Evolutionary conservation across 2,329 filamentous ascomycete genomes (phyloP).

Genomic region (Scortechinia acanthostroma): DNA sequence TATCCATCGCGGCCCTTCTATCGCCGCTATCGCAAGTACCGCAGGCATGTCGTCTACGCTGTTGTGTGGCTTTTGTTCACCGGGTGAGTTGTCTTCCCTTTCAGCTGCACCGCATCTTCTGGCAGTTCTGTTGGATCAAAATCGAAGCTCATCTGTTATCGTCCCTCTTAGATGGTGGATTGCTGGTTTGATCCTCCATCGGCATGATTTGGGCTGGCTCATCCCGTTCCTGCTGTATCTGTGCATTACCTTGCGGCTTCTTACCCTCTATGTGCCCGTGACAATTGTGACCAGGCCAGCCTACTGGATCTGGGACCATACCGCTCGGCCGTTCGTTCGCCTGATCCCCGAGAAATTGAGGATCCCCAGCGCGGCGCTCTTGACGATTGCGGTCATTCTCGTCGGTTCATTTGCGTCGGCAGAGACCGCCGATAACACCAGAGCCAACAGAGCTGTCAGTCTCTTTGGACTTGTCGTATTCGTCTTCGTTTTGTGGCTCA

Average conservation of each 20-base stretch:
- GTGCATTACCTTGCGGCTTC: constrained; percentile 49
- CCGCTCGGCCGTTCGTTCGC: constrained; percentile 35
- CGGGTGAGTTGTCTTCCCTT: constrained; percentile 1
- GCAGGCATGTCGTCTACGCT: background rate
- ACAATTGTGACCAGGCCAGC: constrained; percentile 46
- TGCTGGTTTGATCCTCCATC: background rate
- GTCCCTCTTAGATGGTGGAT: background rate
- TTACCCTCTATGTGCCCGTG: constrained; percentile 54
- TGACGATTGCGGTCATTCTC: constrained; percentile 49
- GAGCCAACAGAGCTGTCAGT: constrained; percentile 55
- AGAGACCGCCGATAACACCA: constrained; percentile 50
- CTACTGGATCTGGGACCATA: constrained; percentile 47
- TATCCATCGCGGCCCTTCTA: background rate
- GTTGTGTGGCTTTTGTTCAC: background rate
- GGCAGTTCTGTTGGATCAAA: no score
- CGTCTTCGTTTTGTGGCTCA: constrained; percentile 43
- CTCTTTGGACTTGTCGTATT: constrained; percentile 54
- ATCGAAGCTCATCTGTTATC: no score
- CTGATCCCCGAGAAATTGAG: constrained; percentile 50
- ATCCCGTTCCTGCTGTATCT: constrained; percentile 63
- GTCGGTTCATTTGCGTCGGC: constrained; percentile 52
- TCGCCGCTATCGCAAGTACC: background rate
- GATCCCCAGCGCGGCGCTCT: constrained; percentile 36
- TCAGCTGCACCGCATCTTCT: no score
- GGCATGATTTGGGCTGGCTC: constrained; percentile 35